phyloP scores from a whole-genome alignment of 148 eudicot genomes.

The Rhododendron williamsianum region DNA sequence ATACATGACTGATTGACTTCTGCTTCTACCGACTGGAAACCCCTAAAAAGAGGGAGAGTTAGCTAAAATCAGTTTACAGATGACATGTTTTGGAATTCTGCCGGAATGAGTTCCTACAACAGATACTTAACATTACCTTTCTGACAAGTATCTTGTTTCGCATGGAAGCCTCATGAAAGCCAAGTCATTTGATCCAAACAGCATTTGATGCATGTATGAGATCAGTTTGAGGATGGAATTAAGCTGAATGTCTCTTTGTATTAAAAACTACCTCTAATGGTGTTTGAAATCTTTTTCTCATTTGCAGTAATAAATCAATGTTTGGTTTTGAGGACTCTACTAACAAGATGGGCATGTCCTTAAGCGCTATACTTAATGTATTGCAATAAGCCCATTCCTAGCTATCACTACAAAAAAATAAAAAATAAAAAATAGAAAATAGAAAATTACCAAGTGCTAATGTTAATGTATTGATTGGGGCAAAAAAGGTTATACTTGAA shows the following conservation, averaged over 20 bases:
- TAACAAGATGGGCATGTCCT: neutral
- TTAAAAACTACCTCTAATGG: neutral
- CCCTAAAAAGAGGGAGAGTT: neutral
- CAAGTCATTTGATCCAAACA: neutral
- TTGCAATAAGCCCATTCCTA: neutral
- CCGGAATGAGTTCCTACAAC: neutral
- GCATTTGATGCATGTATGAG: neutral
- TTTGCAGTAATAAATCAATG: neutral
- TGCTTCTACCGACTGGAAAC: neutral
- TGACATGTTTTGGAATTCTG: neutral
- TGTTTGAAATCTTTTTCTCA: neutral
- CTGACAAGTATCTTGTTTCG: neutral
- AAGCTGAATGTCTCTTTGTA: neutral
- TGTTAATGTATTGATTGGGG: neutral
- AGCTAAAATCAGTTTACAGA: neutral
- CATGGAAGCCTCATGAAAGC: neutral
- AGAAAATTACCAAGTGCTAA: neutral
- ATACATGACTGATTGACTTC: neutral
- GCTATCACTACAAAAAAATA: neutral
- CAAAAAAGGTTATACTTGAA: neutral
- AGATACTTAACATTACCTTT: neutral
- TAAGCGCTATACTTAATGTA: neutral
- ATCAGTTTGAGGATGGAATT: neutral
- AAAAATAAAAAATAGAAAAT: neutral
- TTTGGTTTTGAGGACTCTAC: neutral